A percentile compares a stretch with the other conserved stretches of the same genome.
Conservation (phyloP, 345 rosid species). For the Corchorus capsularis region DNA sequence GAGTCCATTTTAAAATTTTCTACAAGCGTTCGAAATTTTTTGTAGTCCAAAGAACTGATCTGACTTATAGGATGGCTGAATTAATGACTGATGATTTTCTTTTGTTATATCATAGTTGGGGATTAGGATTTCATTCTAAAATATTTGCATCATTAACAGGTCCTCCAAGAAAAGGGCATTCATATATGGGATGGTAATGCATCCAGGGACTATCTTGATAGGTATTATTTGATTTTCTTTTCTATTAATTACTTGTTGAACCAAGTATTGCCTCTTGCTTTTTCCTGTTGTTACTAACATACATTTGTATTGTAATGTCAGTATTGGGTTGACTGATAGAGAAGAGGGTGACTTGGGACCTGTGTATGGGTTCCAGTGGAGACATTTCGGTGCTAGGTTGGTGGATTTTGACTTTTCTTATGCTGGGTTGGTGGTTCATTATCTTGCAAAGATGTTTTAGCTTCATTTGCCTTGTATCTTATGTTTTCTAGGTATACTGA, state of each 20-base stretch:
- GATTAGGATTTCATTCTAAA: conserved; percentile 14
- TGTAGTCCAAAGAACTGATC: not conserved
- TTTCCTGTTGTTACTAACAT: conserved; percentile 16
- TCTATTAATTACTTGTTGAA: not conserved
- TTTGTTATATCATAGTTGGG: not conserved
- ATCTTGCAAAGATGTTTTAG: conserved; percentile 8
- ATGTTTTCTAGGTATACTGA: conserved; percentile 65
- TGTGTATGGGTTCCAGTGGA: conserved; percentile 98
- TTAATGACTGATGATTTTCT: not conserved
- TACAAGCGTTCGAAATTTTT: not conserved
- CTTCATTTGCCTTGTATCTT: conserved; percentile 6
- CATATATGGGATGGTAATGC: conserved; percentile 98
- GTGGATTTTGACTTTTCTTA: conserved; percentile 26
- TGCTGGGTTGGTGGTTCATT: not conserved
- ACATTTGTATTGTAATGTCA: conserved; percentile 35
- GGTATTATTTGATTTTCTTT: conserved; percentile 33
- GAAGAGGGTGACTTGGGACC: conserved; percentile 98
- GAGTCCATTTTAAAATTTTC: not conserved
- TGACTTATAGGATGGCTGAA: not conserved
- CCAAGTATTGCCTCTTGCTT: not conserved
- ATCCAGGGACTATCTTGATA: conserved; percentile 85
- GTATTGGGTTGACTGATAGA: conserved; percentile 76
- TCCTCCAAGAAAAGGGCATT: conserved; percentile 89
- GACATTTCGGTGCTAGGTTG: conserved; percentile 97
- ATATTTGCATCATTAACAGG: conserved; percentile 42